phyloP scores from a whole-genome alignment of 2,329 filamentous ascomycete species.

The Orbilia oligospora region DNA sequence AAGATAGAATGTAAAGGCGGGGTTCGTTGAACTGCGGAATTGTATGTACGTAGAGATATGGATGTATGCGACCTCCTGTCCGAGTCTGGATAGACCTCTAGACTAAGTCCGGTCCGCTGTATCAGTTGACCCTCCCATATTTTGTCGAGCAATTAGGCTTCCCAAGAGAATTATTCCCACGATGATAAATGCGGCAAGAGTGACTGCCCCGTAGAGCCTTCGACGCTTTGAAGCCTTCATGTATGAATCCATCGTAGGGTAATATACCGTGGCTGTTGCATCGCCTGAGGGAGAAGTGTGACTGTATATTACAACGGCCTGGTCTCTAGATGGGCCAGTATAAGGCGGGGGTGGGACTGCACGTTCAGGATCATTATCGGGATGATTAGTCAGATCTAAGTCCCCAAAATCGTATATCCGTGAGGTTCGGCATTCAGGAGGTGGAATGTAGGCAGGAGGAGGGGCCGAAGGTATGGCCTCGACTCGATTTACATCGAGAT shows the following conservation, averaged over 20 bases:
- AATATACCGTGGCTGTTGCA: slow-evolving; percentile 23
- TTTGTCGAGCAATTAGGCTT: slow-evolving; percentile 40
- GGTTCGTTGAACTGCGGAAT: background rate
- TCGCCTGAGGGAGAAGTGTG: slow-evolving; percentile 12
- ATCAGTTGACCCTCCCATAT: slow-evolving; percentile 7
- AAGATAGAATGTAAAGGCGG: background rate
- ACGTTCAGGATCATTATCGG: slow-evolving; percentile 43
- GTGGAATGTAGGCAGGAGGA: slow-evolving; percentile 55
- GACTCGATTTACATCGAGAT: slow-evolving; percentile 29
- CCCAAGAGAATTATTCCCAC: slow-evolving; percentile 52
- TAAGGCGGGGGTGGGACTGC: slow-evolving; percentile 55
- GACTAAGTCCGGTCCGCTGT: background rate
- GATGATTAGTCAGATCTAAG: slow-evolving; percentile 7
- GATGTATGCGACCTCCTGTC: background rate
- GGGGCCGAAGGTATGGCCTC: slow-evolving; percentile 45
- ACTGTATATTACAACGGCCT: slow-evolving; percentile 13
- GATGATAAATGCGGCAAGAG: slow-evolving; percentile 41
- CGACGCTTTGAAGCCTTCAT: slow-evolving; percentile 47
- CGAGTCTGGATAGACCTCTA: background rate
- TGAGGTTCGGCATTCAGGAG: slow-evolving; percentile 52
- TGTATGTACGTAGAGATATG: background rate
- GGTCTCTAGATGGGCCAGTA: slow-evolving; percentile 29
- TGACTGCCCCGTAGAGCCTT: slow-evolving; percentile 46
- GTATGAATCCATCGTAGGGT: slow-evolving; percentile 48
- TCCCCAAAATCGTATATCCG: slow-evolving; percentile 53